Conservation (phyloP, 192 early-diverging fungal species). For the Entomortierella lignicola region DNA sequence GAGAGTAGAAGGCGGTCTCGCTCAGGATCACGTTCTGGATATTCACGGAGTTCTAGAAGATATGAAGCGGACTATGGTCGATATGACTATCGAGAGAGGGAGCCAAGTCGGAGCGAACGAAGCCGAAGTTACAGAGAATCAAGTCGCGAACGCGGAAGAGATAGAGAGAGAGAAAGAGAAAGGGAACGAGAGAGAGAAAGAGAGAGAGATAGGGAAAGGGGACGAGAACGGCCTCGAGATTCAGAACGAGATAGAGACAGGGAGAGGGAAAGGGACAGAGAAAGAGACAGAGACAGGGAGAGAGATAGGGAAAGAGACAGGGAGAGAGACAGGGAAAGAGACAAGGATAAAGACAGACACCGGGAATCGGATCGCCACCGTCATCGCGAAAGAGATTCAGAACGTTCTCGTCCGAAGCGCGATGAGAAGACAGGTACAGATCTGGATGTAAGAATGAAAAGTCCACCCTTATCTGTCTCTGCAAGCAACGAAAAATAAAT, state of each 20-base stretch:
- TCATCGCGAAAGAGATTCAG: constrained; percentile 10
- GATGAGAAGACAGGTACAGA: constrained; percentile 3
- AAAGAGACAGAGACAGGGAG: constrained; percentile 16
- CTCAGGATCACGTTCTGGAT: constrained; percentile 35
- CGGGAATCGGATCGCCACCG: constrained; percentile 19
- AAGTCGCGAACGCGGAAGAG: constrained; percentile 27
- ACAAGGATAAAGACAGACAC: constrained; percentile 9
- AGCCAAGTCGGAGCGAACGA: constrained; percentile 5
- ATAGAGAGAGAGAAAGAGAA: constrained; percentile 19
- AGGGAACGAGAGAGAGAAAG: constrained; percentile 11
- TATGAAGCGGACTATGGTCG: constrained; percentile 37
- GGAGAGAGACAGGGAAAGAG: constrained; percentile 11
- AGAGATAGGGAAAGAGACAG: constrained; percentile 22
- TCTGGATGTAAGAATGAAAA: constrained; percentile 19
- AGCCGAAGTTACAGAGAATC: constrained; percentile 14
- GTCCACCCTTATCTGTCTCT: constrained; percentile 3
- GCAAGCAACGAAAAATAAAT: background rate
- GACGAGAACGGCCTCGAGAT: constrained; percentile 4
- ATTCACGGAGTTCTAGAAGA: constrained; percentile 33
- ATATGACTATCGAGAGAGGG: constrained; percentile 27
- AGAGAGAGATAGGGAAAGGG: constrained; percentile 11
- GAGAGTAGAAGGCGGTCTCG: constrained; percentile 28
- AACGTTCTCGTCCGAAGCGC: background rate
- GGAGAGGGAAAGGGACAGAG: constrained; percentile 19
- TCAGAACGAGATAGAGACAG: constrained; percentile 20